These are phyloP conservation scores for Verticillium zaregamsianum DNA, from an alignment of 2,329 filamentous ascomycete genomes.

Conservation along the genomic window DNA sequence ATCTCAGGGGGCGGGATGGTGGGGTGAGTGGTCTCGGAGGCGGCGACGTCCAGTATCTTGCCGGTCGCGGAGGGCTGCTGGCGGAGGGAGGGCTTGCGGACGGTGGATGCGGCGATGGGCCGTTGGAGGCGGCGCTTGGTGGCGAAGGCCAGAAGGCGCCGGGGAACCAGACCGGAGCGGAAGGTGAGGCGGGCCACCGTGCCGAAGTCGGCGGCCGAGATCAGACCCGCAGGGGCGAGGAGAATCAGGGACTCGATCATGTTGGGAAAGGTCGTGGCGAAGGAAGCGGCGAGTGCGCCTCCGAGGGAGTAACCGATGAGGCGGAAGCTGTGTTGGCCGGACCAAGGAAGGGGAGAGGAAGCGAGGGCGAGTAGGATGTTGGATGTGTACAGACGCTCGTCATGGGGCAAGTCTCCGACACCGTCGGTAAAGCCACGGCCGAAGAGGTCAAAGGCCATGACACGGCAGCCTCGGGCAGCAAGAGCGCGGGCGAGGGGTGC, in stretches of 20 bases:
- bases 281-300: conserved; percentile 71
- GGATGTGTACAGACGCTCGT: conserved; percentile 67
- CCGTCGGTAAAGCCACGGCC: conserved; percentile 64
- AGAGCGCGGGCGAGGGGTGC: conserved; percentile 63
- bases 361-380: conserved; percentile 68
- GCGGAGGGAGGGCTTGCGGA: conserved; percentile 16
- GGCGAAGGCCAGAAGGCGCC: conserved; percentile 42
- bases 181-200: conserved; percentile 46
- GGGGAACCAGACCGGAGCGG: conserved; percentile 49
- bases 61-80: conserved; percentile 17
- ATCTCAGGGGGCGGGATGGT: conserved; percentile 12
- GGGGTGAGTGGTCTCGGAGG: conserved; percentile 34
- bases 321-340: conserved; percentile 51
- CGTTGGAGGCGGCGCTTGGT: conserved; percentile 43
- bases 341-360: conserved; percentile 68
- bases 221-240: conserved; percentile 73
- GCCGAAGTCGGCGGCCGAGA: conserved; percentile 53
- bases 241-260: conserved; percentile 68
- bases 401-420: conserved; percentile 63
- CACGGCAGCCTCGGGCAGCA: conserved; percentile 66
- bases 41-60: conserved; percentile 32
- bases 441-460: conserved; percentile 76
- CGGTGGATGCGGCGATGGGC: conserved; percentile 40
- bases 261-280: conserved; percentile 67
- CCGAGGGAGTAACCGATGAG: conserved; percentile 80